Percentiles rank a stretch among this genome's conserved stretches.
These are phyloP conservation scores for Backusella liffmaniae DNA, from an alignment of 192 early-diverging fungal genomes.

Conservation along the genomic window DNA sequence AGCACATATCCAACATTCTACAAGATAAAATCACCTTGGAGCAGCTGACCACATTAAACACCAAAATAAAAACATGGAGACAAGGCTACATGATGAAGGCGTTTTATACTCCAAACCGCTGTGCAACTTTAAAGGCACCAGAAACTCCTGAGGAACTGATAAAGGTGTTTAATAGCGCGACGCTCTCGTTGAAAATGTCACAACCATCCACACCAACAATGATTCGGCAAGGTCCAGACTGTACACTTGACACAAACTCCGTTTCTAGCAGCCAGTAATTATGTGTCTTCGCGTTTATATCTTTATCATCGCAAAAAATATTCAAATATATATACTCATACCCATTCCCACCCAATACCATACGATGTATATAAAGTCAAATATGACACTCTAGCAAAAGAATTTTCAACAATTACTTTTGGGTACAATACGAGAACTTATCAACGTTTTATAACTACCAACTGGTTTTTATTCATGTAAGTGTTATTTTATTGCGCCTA, in stretches of 20 bases:
- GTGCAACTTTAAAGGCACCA: background rate
- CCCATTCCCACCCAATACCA: too few species aligned
- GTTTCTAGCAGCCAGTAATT: background rate
- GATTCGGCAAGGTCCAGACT: background rate
- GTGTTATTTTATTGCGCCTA: too few species aligned
- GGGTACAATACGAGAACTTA: background rate
- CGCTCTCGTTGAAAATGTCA: background rate
- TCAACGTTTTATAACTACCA: too few species aligned
- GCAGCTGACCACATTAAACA: background rate
- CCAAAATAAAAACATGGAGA: too few species aligned
- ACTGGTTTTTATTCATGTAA: too few species aligned
- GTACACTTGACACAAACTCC: background rate
- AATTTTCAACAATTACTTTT: too few species aligned
- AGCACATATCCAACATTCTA: background rate
- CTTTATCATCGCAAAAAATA: background rate
- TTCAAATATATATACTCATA: background rate
- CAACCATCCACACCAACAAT: background rate
- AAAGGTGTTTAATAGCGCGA: background rate
- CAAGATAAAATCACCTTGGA: too few species aligned
- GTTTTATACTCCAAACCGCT: too few species aligned
- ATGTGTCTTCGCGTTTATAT: background rate
- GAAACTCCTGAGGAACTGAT: background rate
- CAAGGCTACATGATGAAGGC: too few species aligned
- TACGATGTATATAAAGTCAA: too few species aligned
- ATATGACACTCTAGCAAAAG: too few species aligned